Evolutionary conservation across 2,329 filamentous ascomycete species (phyloP), one percentile per base, ranked within the genome.

Genomic region (Penicillium sp.): DNA sequence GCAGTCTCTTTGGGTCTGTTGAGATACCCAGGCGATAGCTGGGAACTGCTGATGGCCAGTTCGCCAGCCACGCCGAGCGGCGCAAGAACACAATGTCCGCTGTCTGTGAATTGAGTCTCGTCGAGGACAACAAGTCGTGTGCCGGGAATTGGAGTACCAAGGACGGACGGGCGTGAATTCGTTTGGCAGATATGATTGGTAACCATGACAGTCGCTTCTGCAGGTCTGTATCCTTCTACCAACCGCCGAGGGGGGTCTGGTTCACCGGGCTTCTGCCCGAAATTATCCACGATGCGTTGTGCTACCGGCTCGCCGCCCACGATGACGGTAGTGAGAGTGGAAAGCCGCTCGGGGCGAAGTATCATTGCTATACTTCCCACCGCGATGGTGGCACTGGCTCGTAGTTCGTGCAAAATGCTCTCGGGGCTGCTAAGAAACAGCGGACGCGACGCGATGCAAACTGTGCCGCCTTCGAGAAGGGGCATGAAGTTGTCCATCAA

Each of bases 401-500:
- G 62, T 9, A 62, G 53, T 52, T 68, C 67, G 30, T 65, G 67
- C 9, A 68, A 60, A 3, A 64, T 16, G 54, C 62, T 48, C 68
- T 62, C 9, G 71, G 51, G 24, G 65, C 64, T 2, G 66, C 33
- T 66, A 47, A 73, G 56, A 1, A 63, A 72, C 9, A 72, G 48
- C 6, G 49, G 52, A 6, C 69, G 61, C 26, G 65, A 59, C 5
- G 67, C 71, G 14, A 67, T 68, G 59, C 71, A 74, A 6, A 74
- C 66, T 7, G 71, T 72, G 16, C 62, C 66, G 5, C 72, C 72
- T 7, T 56, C 64, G 33, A 64, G 65, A 4, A 86, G 70, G 0
- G 83, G 81, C 1, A 79, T 75, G 53, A 84, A 77, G 40, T 83
- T 77, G 62, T 83, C 82, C 23, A 78, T 71, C 45, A 84, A 72